Base-by-base conservation (phyloP, 140 eudicot species). In the Cichorium intybus region DNA sequence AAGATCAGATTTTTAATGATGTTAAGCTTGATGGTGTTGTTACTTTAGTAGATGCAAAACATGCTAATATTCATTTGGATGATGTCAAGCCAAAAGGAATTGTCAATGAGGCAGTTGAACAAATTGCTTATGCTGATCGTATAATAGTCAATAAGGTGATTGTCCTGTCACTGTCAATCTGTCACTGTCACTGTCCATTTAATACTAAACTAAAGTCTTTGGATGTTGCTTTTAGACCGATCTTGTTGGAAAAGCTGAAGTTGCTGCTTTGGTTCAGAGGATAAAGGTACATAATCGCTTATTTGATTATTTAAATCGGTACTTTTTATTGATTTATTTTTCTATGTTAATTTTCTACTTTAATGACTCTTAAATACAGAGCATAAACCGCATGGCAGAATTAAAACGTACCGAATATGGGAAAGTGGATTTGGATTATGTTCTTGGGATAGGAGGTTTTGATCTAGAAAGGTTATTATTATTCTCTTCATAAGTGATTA, bases 1-100 rank as follows among this genome's bases (percentile, higher is more conserved):
- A 93, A 52, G 99, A 93, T 77, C 88, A 78, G 74, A 64, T 93
- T 39, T 93, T 88, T 59, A 82, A 93, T 54, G 95, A 85, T 72
- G 99, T 93, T 60, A 93, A 88, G 65, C 81, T 93, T 74, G 99
- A 93, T 77, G 99, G 99, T 73, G 99, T 93, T 34, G 97, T 93
- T 71, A 93, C 99, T 3, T 84, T 93, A 68, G 99, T 93, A 50
- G 99, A 93, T 76, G 95, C 97, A 31, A 93, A 93, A 54, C 97
- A 88, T 74, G 97, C 80, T 71, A 75, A 81, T 57, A 54, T 93
- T 55, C 99, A 84, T 82, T 68, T 93, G 60, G 90, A 93, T 63
- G 97, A 93, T 56, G 78, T 80, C 70, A 93, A 93, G 85, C 95
- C 97, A 35, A 66, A 88, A 75, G 99, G 99, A 27, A 84, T 93